phyloP scores from a whole-genome alignment of 1,284 basidiomycete genomes.

The Pseudozyma thailandica region DNA sequence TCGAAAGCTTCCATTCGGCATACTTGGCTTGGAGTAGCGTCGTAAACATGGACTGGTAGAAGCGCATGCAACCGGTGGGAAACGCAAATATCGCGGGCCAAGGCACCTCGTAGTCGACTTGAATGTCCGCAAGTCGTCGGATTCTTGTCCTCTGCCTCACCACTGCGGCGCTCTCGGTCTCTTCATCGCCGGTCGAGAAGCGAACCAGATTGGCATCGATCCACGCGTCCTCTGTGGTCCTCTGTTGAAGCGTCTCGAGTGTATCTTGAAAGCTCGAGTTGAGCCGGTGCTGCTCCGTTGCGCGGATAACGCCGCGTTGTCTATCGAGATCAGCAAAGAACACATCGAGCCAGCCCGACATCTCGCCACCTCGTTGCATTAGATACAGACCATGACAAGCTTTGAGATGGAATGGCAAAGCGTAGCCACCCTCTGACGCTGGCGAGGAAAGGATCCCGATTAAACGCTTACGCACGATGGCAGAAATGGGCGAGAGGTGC shows the following conservation, averaged over 20 bases:
- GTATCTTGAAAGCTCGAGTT: constrained; percentile 35
- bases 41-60: constrained; percentile 40
- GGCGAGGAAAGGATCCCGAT: constrained; percentile 29
- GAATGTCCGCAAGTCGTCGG: constrained; percentile 29
- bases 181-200: constrained; percentile 15
- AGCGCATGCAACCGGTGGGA: constrained; percentile 19
- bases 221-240: constrained; percentile 11
- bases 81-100: constrained; percentile 43
- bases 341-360: constrained; percentile 33
- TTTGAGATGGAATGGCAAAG: constrained; percentile 28
- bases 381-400: constrained; percentile 43
- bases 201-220: constrained; percentile 43
- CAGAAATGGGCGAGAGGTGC: constrained; percentile 41
- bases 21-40: constrained; percentile 38
- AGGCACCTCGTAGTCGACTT: constrained; percentile 43
- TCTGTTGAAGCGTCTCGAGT: constrained; percentile 18
- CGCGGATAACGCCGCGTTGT: constrained; percentile 19
- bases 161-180: constrained; percentile 13
- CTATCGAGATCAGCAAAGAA: constrained; percentile 37
- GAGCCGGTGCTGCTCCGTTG: constrained; percentile 24
- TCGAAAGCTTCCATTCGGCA: constrained; percentile 28
- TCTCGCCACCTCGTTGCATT: constrained; percentile 46
- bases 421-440: constrained; percentile 32
- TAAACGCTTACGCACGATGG: constrained; percentile 42
- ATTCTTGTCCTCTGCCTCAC: constrained; percentile 20